phyloP scores from a whole-genome alignment of 768 basidiomycete genomes.

The Phaffia tasmanica region DNA sequence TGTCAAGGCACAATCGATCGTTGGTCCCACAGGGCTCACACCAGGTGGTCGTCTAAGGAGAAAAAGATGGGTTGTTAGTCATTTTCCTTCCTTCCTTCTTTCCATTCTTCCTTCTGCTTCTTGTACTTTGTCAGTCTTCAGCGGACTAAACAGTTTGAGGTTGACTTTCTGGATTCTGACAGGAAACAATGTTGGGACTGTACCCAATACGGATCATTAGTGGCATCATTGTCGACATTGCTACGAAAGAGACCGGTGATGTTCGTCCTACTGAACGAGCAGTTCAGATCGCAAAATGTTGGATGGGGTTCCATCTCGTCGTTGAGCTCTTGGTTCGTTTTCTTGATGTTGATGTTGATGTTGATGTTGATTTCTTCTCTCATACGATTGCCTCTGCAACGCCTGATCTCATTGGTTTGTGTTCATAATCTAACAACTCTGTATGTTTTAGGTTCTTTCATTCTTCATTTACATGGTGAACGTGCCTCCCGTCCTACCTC shows the following conservation, averaged over 20 bases:
- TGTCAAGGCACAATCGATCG: not conserved
- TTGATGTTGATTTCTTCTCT: not conserved
- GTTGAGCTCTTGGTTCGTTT: too few species aligned
- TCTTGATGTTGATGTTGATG: not conserved
- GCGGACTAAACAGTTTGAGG: too few species aligned
- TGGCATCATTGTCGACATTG: too few species aligned
- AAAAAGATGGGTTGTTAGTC: not conserved
- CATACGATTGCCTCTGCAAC: not conserved
- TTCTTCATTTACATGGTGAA: not conserved
- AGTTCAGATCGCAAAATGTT: too few species aligned
- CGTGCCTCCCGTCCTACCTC: not conserved
- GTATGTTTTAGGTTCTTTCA: conserved; percentile 2
- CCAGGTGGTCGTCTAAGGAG: conserved; percentile 1
- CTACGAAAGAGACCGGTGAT: too few species aligned
- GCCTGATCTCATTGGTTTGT: not conserved
- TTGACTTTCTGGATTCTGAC: not conserved
- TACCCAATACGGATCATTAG: too few species aligned
- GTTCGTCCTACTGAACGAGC: too few species aligned
- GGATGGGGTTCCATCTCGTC: too few species aligned
- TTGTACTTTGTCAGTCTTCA: not conserved
- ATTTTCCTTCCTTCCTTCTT: not conserved
- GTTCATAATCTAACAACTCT: not conserved
- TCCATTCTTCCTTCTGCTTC: not conserved
- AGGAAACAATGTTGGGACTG: too few species aligned
- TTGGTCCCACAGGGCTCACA: too few species aligned